Base-by-base conservation (phyloP, 805 yeast species). In the Metschnikowia chrysomelidarum region DNA sequence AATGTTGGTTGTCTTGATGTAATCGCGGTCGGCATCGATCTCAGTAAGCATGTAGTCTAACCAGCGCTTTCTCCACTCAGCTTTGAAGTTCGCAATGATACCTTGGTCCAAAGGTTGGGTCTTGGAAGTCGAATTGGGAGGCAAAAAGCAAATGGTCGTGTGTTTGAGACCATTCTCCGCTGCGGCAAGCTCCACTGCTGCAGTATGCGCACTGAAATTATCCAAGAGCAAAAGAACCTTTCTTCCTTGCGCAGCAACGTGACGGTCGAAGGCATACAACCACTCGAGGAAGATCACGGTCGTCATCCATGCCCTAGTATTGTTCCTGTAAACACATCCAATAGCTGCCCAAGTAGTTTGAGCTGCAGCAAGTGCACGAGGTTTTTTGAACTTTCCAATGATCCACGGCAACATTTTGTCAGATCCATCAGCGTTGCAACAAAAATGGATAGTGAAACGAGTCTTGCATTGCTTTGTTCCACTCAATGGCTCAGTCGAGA, bases 371-470 rank as follows among this genome's bases (percentile, higher is more conserved):
- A 30, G 23, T 17, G 17, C 19, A 7, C 20, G 19, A 2, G 32
- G 32, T 2, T 22, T 21, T 10, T 19, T 21, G 10, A 7, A 25
- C n/a, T 21, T 12, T 2, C 32, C 32, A 8, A 30, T 16, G 7
- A 30, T 3, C 32, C 9, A 30, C 7, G 27, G 32, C 19, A 7
- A 10, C 9, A 21, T n/a, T n/a, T 30, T 30, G 11, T 30, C 32
- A 8, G 15, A 5, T 9, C 32, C 32, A 16, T 30, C 32, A n/a
- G 16, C 24, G n/a, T 30, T 30, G 10, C 32, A 13, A 19, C 32
- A 30, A 10, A 30, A 21, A 15, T 13, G 27, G n/a, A 20, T 20
- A 15, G 32, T 15, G 15, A 30, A 8, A 6, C 27, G 32, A 5
- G 24, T 11, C 4, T 11, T 16, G 3, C 17, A 11, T 8, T 16